Conservation (phyloP, 768 basidiomycete genomes). For the Podaxis pistillaris region DNA sequence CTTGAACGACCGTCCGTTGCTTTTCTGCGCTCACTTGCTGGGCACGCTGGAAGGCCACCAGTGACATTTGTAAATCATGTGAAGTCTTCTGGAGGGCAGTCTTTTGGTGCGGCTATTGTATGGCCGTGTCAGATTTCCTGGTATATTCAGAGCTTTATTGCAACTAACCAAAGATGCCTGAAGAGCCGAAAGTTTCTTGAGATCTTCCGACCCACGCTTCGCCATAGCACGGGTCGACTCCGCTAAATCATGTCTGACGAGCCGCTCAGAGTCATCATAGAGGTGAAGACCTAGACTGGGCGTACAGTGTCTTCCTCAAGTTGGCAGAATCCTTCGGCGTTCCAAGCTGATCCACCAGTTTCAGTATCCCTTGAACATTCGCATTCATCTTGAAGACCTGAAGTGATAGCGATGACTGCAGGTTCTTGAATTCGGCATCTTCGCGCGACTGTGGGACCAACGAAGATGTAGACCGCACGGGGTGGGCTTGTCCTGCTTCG, state of each 20-base stretch:
- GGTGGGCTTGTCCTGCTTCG: conserved; percentile 44
- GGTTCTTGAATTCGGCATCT: conserved; percentile 70
- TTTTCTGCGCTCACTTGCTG: conserved; percentile 88
- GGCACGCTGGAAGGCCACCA: conserved; percentile 89
- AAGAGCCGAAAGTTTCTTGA: conserved; percentile 82
- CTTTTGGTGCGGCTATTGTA: conserved; percentile 69
- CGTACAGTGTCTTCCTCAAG: conserved; percentile 84
- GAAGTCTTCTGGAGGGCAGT: conserved; percentile 88
- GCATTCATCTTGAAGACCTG: conserved; percentile 99
- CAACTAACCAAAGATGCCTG: conserved; percentile 57
- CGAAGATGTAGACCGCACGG: conserved; percentile 31
- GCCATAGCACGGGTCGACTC: conserved; percentile 95
- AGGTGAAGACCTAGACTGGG: conserved; percentile 17
- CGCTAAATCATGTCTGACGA: conserved; percentile 81
- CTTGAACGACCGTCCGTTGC: conserved; percentile 86
- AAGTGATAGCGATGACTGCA: conserved; percentile 80
- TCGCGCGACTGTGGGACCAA: conserved; percentile 46
- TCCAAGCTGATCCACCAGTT: conserved; percentile 96
- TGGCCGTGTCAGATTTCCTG: neutral
- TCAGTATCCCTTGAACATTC: conserved; percentile 93
- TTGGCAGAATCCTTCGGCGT: conserved; percentile 75
- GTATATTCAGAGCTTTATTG: neutral
- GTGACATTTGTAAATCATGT: conserved; percentile 86
- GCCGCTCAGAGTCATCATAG: conserved; percentile 10
- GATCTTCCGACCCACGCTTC: conserved; percentile 88